phyloP scores from a whole-genome alignment of 73 alveolate genomes.

The Paramecium sonneborni region DNA sequence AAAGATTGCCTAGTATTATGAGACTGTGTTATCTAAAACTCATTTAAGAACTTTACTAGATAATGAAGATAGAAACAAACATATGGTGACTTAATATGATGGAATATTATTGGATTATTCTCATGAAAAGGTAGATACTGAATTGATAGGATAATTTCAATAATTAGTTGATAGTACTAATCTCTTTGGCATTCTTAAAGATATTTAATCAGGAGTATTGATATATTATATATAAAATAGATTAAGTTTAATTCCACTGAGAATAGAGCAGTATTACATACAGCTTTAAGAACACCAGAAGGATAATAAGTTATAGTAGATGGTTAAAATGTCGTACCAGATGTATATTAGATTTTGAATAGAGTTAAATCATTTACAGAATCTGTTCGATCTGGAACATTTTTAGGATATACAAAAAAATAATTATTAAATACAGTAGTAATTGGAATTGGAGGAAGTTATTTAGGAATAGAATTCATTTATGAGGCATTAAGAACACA shows the following conservation, averaged over 20 bases:
- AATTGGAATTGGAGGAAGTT: slow-evolving; percentile 78
- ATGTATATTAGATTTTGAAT: slow-evolving; percentile 66
- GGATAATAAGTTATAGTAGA: slow-evolving; percentile 64
- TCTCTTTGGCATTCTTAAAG: not conserved
- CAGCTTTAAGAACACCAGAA: slow-evolving; percentile 82
- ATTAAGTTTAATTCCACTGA: slow-evolving; percentile 42
- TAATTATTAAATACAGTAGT: slow-evolving; percentile 73
- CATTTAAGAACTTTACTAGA: slow-evolving; percentile 72
- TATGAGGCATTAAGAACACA: slow-evolving; percentile 66
- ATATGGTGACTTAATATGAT: slow-evolving; percentile 58
- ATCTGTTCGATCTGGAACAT: slow-evolving; percentile 78
- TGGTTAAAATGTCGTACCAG: slow-evolving; percentile 82
- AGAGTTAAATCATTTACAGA: slow-evolving; percentile 78
- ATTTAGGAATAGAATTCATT: slow-evolving; percentile 60
- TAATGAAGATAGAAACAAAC: slow-evolving; percentile 66
- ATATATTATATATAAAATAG: not conserved
- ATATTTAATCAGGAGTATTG: slow-evolving; percentile 35
- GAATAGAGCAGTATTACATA: slow-evolving; percentile 72
- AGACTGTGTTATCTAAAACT: slow-evolving; percentile 47
- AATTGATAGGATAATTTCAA: slow-evolving; percentile 5
- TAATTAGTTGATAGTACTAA: slow-evolving; percentile 28
- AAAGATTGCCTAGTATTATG: slow-evolving; percentile 38
- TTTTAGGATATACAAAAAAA: slow-evolving; percentile 82
- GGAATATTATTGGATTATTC: slow-evolving; percentile 80
- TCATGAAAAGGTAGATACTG: slow-evolving; percentile 78